Evolutionary conservation across 2,329 filamentous ascomycete genomes (phyloP).

Genomic region (Fusarium incarnatum): DNA sequence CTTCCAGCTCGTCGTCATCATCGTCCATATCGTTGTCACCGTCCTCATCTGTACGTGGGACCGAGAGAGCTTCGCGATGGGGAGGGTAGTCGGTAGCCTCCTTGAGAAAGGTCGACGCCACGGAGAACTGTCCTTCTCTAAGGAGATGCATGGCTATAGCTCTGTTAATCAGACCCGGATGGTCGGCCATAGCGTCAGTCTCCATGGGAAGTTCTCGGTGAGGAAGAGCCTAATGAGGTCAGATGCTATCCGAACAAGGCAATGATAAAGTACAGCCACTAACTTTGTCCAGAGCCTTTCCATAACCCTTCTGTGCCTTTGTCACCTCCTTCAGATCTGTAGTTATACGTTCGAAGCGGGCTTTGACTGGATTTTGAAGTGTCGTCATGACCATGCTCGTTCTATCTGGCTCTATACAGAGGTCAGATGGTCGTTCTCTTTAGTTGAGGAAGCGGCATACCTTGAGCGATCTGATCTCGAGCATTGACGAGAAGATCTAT

Average conservation of each 20-base stretch:
- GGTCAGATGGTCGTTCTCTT: slow-evolving; percentile 25
- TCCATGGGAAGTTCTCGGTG: slow-evolving; percentile 77
- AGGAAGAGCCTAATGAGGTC: slow-evolving; percentile 53
- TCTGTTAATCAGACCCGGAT: slow-evolving; percentile 84
- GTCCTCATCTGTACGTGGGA: slow-evolving; percentile 47
- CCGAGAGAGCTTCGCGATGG: slow-evolving; percentile 35
- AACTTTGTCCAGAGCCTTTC: slow-evolving; percentile 86
- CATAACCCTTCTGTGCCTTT: slow-evolving; percentile 83
- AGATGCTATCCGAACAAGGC: slow-evolving; percentile 7
- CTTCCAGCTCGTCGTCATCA: slow-evolving; percentile 46
- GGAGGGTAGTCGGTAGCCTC: slow-evolving; percentile 67
- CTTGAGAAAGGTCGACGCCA: slow-evolving; percentile 84
- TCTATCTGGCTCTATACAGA: slow-evolving; percentile 49
- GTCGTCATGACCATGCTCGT: slow-evolving; percentile 81
- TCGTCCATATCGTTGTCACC: slow-evolving; percentile 51
- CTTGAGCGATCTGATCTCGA: slow-evolving; percentile 76
- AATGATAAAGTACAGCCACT: slow-evolving; percentile 21
- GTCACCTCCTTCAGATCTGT: slow-evolving; percentile 86
- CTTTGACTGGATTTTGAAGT: slow-evolving; percentile 86
- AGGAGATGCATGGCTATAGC: slow-evolving; percentile 97
- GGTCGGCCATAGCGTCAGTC: slow-evolving; percentile 81
- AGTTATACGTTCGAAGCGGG: slow-evolving; percentile 82
- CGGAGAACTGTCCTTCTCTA: slow-evolving; percentile 91
- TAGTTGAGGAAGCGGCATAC: slow-evolving; percentile 55
- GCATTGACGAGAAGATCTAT: slow-evolving; percentile 82